Conservation (phyloP, 2,329 filamentous ascomycete species). For the Sarocladium kiliense region DNA sequence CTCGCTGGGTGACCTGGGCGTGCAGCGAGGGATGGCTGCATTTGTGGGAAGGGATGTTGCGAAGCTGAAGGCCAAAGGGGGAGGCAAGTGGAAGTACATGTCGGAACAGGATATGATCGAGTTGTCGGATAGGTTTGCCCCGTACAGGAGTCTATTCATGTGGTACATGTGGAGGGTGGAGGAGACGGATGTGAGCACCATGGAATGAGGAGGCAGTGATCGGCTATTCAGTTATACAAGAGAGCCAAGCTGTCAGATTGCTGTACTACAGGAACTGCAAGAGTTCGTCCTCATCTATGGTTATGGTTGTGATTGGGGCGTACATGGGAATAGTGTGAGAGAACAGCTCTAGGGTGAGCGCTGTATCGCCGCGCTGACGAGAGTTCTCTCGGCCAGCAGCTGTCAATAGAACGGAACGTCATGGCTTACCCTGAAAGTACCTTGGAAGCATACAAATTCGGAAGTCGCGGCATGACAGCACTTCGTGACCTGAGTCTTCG, state of each 20-base stretch:
- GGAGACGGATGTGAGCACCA: conserved; percentile 66
- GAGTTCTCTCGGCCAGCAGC: too few species aligned
- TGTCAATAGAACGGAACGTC: too few species aligned
- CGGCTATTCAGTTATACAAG: too few species aligned
- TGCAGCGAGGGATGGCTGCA: conserved; percentile 90
- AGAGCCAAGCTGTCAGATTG: too few species aligned
- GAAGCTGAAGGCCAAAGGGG: conserved; percentile 70
- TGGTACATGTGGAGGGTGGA: conserved; percentile 96
- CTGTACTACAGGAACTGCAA: background rate
- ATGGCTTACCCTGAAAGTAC: too few species aligned
- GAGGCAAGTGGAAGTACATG: conserved; percentile 98
- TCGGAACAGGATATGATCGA: conserved; percentile 86
- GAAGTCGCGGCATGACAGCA: too few species aligned
- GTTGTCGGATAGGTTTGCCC: conserved; percentile 71
- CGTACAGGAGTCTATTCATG: conserved; percentile 92
- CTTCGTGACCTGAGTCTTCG: too few species aligned
- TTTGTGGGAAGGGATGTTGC: conserved; percentile 77
- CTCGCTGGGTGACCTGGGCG: conserved; percentile 83
- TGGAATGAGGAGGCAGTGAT: conserved; percentile 33
- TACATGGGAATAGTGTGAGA: too few species aligned
- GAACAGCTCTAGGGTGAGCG: too few species aligned
- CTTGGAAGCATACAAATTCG: too few species aligned
- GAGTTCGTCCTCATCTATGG: background rate
- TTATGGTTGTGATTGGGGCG: background rate
- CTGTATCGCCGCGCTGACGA: too few species aligned